Conservation (phyloP, 805 yeast species). For the Lipomyces chichibuensis region DNA sequence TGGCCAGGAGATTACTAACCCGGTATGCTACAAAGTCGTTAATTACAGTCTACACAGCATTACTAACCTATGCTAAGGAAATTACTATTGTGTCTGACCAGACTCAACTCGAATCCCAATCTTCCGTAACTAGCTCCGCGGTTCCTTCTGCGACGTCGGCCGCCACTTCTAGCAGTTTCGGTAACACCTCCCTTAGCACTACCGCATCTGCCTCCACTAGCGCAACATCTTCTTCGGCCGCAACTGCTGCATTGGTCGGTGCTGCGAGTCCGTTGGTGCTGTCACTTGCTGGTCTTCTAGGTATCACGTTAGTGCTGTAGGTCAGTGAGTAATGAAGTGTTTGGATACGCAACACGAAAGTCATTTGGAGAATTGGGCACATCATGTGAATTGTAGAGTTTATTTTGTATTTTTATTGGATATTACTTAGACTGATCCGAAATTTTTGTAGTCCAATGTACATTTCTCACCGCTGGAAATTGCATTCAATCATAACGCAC, state of each 20-base stretch:
- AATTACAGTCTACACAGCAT: background rate
- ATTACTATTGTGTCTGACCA: slow-evolving; percentile 32
- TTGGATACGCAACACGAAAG: background rate
- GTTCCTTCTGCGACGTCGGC: slow-evolving; percentile 9
- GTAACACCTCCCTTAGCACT: background rate
- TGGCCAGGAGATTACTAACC: slow-evolving; percentile 40
- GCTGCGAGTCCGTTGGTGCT: slow-evolving; percentile 4
- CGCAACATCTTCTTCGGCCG: slow-evolving; percentile 4
- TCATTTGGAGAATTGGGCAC: background rate
- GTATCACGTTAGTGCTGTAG: background rate
- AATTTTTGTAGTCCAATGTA: no score
- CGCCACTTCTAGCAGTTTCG: slow-evolving; percentile 1
- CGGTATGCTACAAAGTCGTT: slow-evolving; percentile 16
- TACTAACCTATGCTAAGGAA: background rate
- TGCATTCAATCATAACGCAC: background rate
- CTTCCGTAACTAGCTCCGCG: slow-evolving; percentile 14
- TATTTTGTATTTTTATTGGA: no score
- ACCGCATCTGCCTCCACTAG: background rate
- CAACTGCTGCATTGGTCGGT: background rate
- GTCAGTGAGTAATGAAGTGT: background rate
- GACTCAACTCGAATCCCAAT: slow-evolving; percentile 13
- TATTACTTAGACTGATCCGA: no score
- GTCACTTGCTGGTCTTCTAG: background rate
- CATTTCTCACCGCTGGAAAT: no score
- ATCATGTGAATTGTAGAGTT: background rate